Base-by-base conservation (phyloP, 176 grass and related monocot species). In the Miscanthus lutarioriparius region DNA sequence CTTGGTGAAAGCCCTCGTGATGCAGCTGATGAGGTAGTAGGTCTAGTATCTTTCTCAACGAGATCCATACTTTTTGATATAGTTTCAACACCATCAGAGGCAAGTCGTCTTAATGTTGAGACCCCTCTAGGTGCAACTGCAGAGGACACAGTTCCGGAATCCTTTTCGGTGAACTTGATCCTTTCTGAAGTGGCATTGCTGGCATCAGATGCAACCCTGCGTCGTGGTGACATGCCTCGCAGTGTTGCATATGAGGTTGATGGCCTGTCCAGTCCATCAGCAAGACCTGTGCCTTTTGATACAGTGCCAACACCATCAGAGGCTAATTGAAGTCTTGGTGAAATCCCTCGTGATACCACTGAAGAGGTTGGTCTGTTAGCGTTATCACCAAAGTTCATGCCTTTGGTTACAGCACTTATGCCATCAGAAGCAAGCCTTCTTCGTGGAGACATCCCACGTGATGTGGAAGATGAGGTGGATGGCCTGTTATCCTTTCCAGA, bases 391-490 rank as follows among this genome's bases (percentile, higher is more conserved):
- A 63, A 83, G 51, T 90, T 75, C 48, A 69, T 49, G 69, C 85
- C 80, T 64, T 91, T 84, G 40, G 80, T 80, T 84, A 75, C 43
- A 68, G 47, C 74, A 83, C 38, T 74, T 61, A 74, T 70, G 53
- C 62, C 41, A 62, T 90, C 89, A 76, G 89, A 90, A 80, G 75
- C 61, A 64, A 84, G 69, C 69, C 80, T 87, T 91, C 64, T 87
- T 64, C 81, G 80, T 35, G 89, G 89, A 83, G 89, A 91, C 83
- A 64, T 68, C 69, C 85, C 89, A 41, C 85, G 63, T 47, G 53
- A 20, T 12, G 70, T 65, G 80, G 80, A 75, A 63, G 75, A 87
- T 27, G 80, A 78, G 30, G 89, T 87, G 80, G 80, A 74, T 62
- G 85, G 80, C 53, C 80, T 80, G 63, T 62, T 83, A 70, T 84